Percentiles rank a stretch among this genome's conserved stretches.
Evolutionary conservation across 345 rosid genomes (phyloP).

Genomic region (Sonneratia caseolaris): DNA sequence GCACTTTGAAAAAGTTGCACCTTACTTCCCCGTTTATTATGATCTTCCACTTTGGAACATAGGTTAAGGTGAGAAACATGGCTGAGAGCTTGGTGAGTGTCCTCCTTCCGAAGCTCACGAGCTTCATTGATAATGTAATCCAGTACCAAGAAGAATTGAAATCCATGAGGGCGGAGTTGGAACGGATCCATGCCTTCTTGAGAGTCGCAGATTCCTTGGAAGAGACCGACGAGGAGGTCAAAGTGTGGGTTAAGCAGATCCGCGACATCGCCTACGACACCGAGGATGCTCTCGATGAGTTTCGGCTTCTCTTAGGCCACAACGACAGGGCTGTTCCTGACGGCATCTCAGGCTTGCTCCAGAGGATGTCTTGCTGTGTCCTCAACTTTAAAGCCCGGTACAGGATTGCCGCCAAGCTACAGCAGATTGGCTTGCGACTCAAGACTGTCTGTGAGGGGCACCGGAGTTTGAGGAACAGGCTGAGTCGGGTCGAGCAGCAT

Average conservation of each 20-base stretch:
- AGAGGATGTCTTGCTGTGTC: slow-evolving; percentile 13
- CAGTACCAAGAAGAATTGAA: slow-evolving; percentile 17
- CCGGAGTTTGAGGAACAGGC: slow-evolving; percentile 9
- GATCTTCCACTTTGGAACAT: neutral
- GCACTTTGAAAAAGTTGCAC: neutral
- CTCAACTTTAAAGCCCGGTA: slow-evolving; percentile 21
- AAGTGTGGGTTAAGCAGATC: slow-evolving; percentile 23
- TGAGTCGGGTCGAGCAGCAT: slow-evolving; percentile 8
- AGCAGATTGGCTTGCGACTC: slow-evolving; percentile 15
- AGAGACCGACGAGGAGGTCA: slow-evolving; percentile 15
- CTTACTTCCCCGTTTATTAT: neutral
- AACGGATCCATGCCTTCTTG: slow-evolving; percentile 21
- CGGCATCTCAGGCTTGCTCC: slow-evolving; percentile 12
- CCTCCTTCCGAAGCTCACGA: slow-evolving; percentile 18
- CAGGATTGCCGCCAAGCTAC: slow-evolving; percentile 14
- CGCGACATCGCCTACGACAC: slow-evolving; percentile 23
- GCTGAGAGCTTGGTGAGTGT: slow-evolving; percentile 20
- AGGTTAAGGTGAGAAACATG: slow-evolving; percentile 8
- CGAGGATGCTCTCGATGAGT: slow-evolving; percentile 33
- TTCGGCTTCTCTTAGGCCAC: slow-evolving; percentile 14
- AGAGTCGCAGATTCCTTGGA: slow-evolving; percentile 21
- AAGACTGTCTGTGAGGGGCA: slow-evolving; percentile 13
- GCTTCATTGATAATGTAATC: slow-evolving; percentile 14
- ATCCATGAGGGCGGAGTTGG: slow-evolving; percentile 19
- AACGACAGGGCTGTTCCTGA: slow-evolving; percentile 11